Conservation (phyloP, 129 eudicot species). For the Flaveria ramosissima region DNA sequence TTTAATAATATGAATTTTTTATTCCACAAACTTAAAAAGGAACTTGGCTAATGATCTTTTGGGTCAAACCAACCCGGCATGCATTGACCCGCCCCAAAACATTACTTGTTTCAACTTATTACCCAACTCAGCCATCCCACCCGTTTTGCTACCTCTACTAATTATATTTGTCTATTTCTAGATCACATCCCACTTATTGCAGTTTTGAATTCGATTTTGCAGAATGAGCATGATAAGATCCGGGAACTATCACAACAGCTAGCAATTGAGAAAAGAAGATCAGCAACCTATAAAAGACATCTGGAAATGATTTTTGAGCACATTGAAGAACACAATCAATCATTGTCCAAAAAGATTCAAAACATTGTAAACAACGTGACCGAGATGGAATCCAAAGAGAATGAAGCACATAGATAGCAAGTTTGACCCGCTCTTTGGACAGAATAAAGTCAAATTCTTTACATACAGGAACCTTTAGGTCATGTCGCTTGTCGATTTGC, state of each 20-base stretch:
- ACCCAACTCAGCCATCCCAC: background rate
- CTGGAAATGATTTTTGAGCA: constrained; percentile 87
- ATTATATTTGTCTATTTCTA: background rate
- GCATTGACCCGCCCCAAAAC: background rate
- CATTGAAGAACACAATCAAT: constrained; percentile 84
- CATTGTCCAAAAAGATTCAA: constrained; percentile 71
- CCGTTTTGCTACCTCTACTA: too few relatives aligned
- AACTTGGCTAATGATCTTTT: background rate
- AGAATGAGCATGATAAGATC: constrained; percentile 93
- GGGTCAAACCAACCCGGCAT: background rate
- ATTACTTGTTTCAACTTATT: background rate
- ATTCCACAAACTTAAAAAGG: background rate
- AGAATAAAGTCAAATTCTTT: constrained; percentile 19
- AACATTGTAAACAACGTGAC: constrained; percentile 67
- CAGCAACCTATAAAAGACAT: constrained; percentile 85
- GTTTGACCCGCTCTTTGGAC: constrained; percentile 9
- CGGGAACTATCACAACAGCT: constrained; percentile 91
- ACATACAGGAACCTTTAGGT: constrained; percentile 13
- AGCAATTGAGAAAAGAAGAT: constrained; percentile 81
- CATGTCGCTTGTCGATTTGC: constrained; percentile 23
- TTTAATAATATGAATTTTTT: background rate
- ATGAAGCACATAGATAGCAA: constrained; percentile 42
- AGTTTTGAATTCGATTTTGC: constrained; percentile 5
- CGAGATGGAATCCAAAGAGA: constrained; percentile 66
- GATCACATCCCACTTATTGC: background rate